These are phyloP conservation scores for Crepidotus variabilis DNA, from an alignment of 768 basidiomycete species.

Conservation along the genomic window DNA sequence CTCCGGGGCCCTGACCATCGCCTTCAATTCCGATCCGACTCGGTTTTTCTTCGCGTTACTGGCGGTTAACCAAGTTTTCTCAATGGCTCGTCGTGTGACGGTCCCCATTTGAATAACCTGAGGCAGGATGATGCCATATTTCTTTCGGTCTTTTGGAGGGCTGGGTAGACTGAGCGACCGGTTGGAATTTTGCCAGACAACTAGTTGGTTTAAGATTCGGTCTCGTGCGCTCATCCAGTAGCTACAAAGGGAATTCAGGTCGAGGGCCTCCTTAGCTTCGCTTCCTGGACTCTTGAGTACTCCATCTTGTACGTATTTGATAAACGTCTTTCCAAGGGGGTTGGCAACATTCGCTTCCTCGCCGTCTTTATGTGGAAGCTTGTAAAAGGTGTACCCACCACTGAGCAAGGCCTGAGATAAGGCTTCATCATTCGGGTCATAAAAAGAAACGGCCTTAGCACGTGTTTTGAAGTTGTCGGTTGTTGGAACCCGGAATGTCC, in stretches of 20 bases:
- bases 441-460: conserved; percentile 49
- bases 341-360: conserved; percentile 94
- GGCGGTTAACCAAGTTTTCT: conserved; percentile 97
- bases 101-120: conserved; percentile 99
- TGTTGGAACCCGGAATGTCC: conserved; percentile 80
- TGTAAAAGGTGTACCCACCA: conserved; percentile 70
- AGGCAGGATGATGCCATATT: conserved; percentile 90
- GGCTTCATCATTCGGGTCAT: conserved; percentile 55
- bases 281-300: conserved; percentile 78
- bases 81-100: conserved; percentile 94
- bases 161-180: conserved; percentile 49
- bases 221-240: conserved; percentile 98
- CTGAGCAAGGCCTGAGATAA: conserved; percentile 47
- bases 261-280: conserved; percentile 79
- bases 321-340: conserved; percentile 85
- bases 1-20: conserved; percentile 92
- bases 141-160: conserved; percentile 26
- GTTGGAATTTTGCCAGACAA: conserved; percentile 69
- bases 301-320: conserved; percentile 85
- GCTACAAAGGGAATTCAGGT: conserved; percentile 91
- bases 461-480: conserved; percentile 42
- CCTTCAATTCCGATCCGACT: conserved; percentile 97
- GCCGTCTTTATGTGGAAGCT: conserved; percentile 95
- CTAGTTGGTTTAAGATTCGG: conserved; percentile 88
- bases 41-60: conserved; percentile 98